phyloP scores from a whole-genome alignment of 1,284 basidiomycete genomes.

The Mrakiaceae sp. region DNA sequence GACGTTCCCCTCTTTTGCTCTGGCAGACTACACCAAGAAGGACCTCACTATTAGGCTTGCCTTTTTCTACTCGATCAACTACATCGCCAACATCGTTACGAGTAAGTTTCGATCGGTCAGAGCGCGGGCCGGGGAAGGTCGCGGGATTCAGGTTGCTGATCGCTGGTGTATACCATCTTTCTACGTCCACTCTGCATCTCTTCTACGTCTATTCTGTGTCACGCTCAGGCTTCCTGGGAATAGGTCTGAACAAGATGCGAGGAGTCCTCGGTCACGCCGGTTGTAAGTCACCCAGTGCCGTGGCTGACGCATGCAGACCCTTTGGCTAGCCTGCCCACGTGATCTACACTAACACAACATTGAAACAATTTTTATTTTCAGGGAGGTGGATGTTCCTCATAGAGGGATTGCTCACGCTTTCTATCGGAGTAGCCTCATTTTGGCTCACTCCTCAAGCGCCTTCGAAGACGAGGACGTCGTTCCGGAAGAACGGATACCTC shows the following conservation, averaged over 20 bases:
- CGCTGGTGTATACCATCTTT: no score
- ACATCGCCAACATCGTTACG: background rate
- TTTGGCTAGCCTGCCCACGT: no score
- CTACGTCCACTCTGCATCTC: no score
- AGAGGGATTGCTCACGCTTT: constrained; percentile 47
- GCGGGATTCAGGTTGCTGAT: no score
- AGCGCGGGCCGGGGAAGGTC: no score
- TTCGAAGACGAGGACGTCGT: constrained; percentile 28
- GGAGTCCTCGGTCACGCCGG: constrained; percentile 26
- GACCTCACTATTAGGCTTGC: constrained; percentile 33
- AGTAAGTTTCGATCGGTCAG: no score
- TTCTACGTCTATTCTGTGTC: no score
- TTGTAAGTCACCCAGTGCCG: constrained; percentile 22
- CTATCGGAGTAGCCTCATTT: constrained; percentile 50
- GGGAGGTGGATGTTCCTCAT: constrained; percentile 13
- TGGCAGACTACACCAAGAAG: background rate
- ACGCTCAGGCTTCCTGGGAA: constrained; percentile 26
- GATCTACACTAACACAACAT: no score
- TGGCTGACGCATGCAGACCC: no score
- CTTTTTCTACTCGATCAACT: constrained; percentile 29
- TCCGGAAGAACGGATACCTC: constrained; percentile 33
- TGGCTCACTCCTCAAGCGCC: constrained; percentile 47
- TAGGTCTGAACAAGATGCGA: constrained; percentile 30
- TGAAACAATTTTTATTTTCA: constrained; percentile 12
- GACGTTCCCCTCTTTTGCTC: no score